A percentile compares a stretch with the other conserved stretches of the same genome.
Conservation (phyloP, 805 yeast genomes). For the Saturnispora serradocipensis region DNA sequence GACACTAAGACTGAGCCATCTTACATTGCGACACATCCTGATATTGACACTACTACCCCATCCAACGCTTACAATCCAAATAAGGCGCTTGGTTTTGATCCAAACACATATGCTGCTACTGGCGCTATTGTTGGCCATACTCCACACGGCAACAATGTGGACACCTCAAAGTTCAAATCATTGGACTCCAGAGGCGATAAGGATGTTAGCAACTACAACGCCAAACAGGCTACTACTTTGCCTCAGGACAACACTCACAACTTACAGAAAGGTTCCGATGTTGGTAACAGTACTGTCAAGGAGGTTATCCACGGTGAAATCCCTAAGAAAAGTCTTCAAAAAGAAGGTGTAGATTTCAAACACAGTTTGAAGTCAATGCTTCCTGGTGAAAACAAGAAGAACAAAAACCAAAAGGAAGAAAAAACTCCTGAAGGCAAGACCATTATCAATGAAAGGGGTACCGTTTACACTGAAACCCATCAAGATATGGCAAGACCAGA, state of each 20-base stretch:
- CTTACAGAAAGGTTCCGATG: not conserved
- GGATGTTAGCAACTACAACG: not conserved
- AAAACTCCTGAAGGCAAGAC: not conserved
- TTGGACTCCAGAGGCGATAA: not conserved
- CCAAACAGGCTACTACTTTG: not conserved
- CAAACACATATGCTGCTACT: not conserved
- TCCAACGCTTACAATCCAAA: not conserved
- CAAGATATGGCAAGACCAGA: conserved; percentile 1
- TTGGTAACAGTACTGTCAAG: conserved; percentile 1
- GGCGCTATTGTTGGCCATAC: not conserved
- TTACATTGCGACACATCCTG: not conserved
- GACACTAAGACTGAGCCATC: not conserved
- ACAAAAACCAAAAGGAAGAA: not conserved
- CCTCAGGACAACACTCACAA: not conserved
- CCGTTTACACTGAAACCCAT: conserved; percentile 4
- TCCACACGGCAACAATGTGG: not conserved
- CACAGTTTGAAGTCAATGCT: not conserved
- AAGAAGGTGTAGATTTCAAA: not conserved
- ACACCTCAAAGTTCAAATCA: not conserved
- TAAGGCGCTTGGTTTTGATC: not conserved
- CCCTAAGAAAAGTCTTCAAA: not conserved
- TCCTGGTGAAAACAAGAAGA: not conserved
- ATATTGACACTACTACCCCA: not conserved
- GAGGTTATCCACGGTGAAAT: not conserved
- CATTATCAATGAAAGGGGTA: conserved; percentile 3